phyloP scores from a whole-genome alignment of 2,329 filamentous ascomycete genomes.

The Corynespora cassiicola region DNA sequence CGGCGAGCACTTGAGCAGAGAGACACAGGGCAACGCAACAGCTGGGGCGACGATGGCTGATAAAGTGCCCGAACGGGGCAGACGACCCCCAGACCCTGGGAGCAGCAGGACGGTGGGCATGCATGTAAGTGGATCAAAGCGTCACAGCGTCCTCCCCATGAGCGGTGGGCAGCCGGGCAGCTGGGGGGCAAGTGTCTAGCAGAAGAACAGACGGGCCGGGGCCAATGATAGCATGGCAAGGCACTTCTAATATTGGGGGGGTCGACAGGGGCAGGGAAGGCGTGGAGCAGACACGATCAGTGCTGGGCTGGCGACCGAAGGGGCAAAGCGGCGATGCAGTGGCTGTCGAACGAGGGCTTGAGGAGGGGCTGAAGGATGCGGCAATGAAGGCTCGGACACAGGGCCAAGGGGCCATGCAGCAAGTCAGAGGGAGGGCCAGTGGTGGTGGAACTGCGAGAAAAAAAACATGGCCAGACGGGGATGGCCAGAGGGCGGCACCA shows the following conservation, averaged over 20 bases:
- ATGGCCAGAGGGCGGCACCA: neutral
- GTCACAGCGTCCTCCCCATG: slow-evolving; percentile 19
- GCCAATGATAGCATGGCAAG: slow-evolving; percentile 1
- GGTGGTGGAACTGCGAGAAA: no score
- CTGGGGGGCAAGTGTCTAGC: slow-evolving; percentile 15
- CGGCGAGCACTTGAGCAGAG: no score
- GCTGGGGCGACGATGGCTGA: slow-evolving; percentile 14
- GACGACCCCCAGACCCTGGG: no score
- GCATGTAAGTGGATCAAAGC: slow-evolving; percentile 26
- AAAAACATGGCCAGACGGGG: no score
- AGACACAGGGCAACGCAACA: neutral
- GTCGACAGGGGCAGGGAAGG: slow-evolving; percentile 3
- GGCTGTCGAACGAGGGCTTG: slow-evolving; percentile 9
- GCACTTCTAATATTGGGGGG: neutral
- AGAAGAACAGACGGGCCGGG: slow-evolving; percentile 17
- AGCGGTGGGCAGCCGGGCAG: slow-evolving; percentile 15
- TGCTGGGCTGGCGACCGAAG: slow-evolving; percentile 7
- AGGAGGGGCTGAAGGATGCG: slow-evolving; percentile 6
- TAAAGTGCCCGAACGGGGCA: slow-evolving; percentile 21
- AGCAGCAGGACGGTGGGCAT: slow-evolving; percentile 20
- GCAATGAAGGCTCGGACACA: slow-evolving; percentile 7
- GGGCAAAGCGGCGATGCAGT: slow-evolving; percentile 14
- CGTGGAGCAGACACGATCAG: slow-evolving; percentile 6
- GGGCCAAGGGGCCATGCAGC: slow-evolving; percentile 7
- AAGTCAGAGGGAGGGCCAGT: slow-evolving; percentile 4